Percentiles rank a stretch among this genome's conserved stretches.
These are phyloP conservation scores for Suillus subalutaceus DNA, from an alignment of 768 basidiomycete species.

Conservation along the genomic window DNA sequence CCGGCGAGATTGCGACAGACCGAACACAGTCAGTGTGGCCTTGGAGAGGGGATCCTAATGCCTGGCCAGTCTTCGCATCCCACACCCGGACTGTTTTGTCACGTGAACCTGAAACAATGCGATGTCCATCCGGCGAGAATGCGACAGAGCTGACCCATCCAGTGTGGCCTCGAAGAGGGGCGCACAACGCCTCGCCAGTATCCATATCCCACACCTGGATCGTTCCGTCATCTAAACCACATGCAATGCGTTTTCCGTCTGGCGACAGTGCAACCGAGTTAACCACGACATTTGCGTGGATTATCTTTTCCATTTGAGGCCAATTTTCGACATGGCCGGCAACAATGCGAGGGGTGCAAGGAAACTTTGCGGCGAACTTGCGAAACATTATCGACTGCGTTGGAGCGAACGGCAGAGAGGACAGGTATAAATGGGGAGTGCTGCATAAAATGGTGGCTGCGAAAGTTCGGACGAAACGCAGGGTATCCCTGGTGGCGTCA, in stretches of 20 bases:
- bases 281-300: accelerated
- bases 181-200: neutral
- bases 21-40: neutral
- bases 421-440: constrained; percentile 29
- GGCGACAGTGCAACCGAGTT: neutral
- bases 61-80: constrained; percentile 20
- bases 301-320: constrained; percentile 5
- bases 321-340: neutral
- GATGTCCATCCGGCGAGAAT: neutral
- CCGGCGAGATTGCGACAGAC: constrained; percentile 4
- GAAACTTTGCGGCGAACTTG: constrained; percentile 20
- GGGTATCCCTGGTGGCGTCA: constrained; percentile 7
- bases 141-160: accelerated
- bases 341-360: neutral
- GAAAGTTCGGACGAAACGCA: constrained; percentile 18
- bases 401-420: constrained; percentile 27
- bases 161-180: neutral
- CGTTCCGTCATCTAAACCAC: constrained; percentile 9
- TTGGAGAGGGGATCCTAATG: constrained; percentile 17
- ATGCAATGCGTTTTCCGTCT: constrained; percentile 5
- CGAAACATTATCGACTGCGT: constrained; percentile 19
- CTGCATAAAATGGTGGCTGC: constrained; percentile 16
- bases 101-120: constrained; percentile 6
- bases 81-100: constrained; percentile 15
- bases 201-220: constrained; percentile 8